A percentile compares a stretch with the other conserved stretches of the same genome.
Conservation (phyloP, 2,329 filamentous ascomycete species). For the Penicillium sp. region DNA sequence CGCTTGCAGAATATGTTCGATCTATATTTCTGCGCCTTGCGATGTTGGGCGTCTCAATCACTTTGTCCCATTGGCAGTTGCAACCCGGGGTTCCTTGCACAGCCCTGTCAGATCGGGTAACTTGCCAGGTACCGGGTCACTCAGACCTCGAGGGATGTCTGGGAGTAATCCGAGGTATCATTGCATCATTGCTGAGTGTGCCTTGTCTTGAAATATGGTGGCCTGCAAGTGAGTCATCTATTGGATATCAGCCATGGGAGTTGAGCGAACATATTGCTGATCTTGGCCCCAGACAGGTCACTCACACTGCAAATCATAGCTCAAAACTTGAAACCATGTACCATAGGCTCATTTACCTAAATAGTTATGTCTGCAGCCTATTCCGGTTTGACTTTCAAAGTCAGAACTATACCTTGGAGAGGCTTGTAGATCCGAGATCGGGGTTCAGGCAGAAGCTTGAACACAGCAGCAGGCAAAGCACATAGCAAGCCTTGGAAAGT, state of each 20-base stretch:
- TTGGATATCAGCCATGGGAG: background rate
- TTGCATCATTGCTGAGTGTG: background rate
- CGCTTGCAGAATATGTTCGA: background rate
- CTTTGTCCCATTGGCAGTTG: background rate
- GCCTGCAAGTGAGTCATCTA: background rate
- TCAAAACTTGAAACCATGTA: no score
- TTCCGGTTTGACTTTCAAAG: background rate
- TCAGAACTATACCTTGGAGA: background rate
- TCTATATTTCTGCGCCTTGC: background rate
- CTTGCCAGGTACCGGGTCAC: slow-evolving; percentile 10
- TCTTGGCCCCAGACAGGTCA: background rate
- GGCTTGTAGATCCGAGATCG: background rate
- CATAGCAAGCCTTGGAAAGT: background rate
- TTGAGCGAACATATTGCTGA: background rate
- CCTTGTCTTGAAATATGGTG: background rate
- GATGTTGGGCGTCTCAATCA: background rate
- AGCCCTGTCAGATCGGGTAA: slow-evolving; percentile 7
- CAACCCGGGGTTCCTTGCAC: background rate
- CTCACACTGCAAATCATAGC: no score
- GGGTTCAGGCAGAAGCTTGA: background rate
- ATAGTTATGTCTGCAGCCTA: no score
- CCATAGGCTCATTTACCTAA: background rate
- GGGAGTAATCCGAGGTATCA: background rate
- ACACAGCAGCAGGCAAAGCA: background rate
- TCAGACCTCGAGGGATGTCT: background rate